Evolutionary conservation across 371 early-diverging fungal species (phyloP), one percentile per base, ranked within the genome.

Genomic region (Mucor piriformis): DNA sequence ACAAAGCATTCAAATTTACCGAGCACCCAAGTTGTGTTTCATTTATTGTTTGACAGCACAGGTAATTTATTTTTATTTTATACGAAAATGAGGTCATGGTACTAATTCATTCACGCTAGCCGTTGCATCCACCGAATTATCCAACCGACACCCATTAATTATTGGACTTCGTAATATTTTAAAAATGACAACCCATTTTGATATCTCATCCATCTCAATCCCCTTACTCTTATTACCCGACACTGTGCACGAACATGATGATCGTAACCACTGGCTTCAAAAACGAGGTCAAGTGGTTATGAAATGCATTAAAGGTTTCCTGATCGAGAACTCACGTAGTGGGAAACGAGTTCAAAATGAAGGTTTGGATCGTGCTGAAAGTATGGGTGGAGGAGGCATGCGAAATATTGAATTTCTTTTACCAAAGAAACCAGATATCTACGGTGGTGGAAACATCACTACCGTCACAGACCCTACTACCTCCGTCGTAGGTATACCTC

Each of bases 1-100:
- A 91, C 93, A 11, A 73, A 83, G 42, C 93, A 92, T 66, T 89
- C 91, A 15, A 91, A 92, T 59, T 61, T 92, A 18, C 90, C 91
- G 0, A 68, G 82, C 53, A 77, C 84, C 3, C 91, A 92, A 60
- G 82, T 89, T 6, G 84, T 89, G 6, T 92, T 91, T 58, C 92
- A 91, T 55, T 66, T 92, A 27, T 63, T 88, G 23, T 70, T 84
- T 29, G 82, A 78, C 33, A 77, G 77, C 13, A 71, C 77, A 50
- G 74, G 86, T 84, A 63, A 57, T 25, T 4, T 32, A 18, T 13
- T 20, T 42, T 27, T 40, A 29, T 27, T 33, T 38, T 49, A 23
- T 43, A 49, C 58, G 61, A n/a, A 6, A n/a, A 25, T 34, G 23
- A 10, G 32, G 3, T 24, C 8, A 46, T 16, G 23, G 7, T 29